These are phyloP conservation scores for Scedosporium boydii DNA, from an alignment of 2,329 filamentous ascomycete genomes.

Conservation along the genomic window DNA sequence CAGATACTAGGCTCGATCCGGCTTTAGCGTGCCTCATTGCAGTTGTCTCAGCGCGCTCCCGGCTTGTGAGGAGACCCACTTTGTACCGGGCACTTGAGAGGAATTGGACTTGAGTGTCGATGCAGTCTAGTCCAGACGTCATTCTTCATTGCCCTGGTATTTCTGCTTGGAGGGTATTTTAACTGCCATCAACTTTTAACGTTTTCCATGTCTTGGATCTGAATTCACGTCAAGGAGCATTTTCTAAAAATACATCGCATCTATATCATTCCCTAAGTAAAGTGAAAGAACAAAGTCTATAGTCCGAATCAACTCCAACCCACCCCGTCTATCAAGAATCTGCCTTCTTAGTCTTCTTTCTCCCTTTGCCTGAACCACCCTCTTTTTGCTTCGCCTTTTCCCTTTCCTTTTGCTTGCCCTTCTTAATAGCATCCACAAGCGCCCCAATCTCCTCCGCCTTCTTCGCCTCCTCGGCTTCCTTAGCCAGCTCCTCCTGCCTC, in stretches of 20 bases:
- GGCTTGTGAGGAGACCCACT: too few species aligned
- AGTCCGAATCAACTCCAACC: neutral
- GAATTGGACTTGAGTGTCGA: too few species aligned
- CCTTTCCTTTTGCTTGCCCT: slow-evolving; percentile 21
- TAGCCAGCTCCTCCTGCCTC: slow-evolving; percentile 21
- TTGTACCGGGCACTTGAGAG: too few species aligned
- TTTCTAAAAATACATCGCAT: neutral
- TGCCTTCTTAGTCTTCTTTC: slow-evolving; percentile 22
- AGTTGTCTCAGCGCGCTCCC: too few species aligned
- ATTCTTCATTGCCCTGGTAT: too few species aligned
- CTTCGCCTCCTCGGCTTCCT: slow-evolving; percentile 21
- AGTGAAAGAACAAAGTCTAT: neutral
- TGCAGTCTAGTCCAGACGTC: too few species aligned
- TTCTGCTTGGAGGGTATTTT: too few species aligned
- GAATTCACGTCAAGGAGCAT: too few species aligned
- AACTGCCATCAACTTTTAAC: too few species aligned
- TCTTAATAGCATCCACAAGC: slow-evolving; percentile 28
- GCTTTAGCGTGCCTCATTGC: too few species aligned
- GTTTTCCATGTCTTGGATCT: too few species aligned
- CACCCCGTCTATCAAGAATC: neutral
- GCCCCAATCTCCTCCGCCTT: slow-evolving; percentile 23
- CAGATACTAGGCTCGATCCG: too few species aligned
- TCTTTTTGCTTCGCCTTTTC: slow-evolving; percentile 21
- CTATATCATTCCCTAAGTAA: neutral
- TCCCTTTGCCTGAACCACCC: slow-evolving; percentile 18